A percentile compares a stretch with the other conserved stretches of the same genome.
These are phyloP conservation scores for Trifolium dubium DNA, from an alignment of 306 rosid species.

Conservation along the genomic window DNA sequence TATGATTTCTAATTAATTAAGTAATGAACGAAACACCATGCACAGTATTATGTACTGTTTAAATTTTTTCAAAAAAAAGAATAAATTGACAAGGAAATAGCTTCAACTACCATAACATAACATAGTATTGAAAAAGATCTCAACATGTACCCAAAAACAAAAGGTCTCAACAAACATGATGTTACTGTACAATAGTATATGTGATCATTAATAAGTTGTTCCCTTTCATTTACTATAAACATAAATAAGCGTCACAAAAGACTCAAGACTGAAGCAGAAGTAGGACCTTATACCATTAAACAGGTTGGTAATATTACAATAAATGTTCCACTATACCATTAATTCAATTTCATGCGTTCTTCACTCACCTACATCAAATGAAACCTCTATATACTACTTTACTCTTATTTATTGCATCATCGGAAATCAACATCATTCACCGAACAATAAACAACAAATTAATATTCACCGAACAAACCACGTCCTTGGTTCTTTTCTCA, in stretches of 20 bases:
- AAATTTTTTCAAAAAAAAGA: too few relatives aligned
- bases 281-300: constrained; percentile 47
- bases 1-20: background rate
- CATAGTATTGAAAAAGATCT: background rate
- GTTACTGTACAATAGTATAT: too few relatives aligned
- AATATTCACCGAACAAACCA: constrained; percentile 38
- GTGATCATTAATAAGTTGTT: constrained; percentile 36
- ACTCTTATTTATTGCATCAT: constrained; percentile 32
- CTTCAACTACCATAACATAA: too few relatives aligned
- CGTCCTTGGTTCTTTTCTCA: constrained; percentile 20
- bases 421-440: constrained; percentile 36
- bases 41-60: too few relatives aligned
- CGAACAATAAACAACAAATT: constrained; percentile 12
- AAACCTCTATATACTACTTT: constrained; percentile 2
- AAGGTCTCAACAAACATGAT: background rate
- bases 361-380: constrained; percentile 39
- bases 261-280: constrained; percentile 37
- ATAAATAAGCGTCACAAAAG: constrained; percentile 39
- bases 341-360: constrained; percentile 32
- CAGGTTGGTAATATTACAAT: constrained; percentile 49
- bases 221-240: constrained; percentile 43
- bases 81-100: too few relatives aligned
- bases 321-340: constrained; percentile 32
- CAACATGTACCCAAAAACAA: too few relatives aligned
- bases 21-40: background rate